A percentile compares a stretch with the other conserved stretches of the same genome.
phyloP scores from a whole-genome alignment of 108 stramenopile species.

The Hondaea fermentalgiana region DNA sequence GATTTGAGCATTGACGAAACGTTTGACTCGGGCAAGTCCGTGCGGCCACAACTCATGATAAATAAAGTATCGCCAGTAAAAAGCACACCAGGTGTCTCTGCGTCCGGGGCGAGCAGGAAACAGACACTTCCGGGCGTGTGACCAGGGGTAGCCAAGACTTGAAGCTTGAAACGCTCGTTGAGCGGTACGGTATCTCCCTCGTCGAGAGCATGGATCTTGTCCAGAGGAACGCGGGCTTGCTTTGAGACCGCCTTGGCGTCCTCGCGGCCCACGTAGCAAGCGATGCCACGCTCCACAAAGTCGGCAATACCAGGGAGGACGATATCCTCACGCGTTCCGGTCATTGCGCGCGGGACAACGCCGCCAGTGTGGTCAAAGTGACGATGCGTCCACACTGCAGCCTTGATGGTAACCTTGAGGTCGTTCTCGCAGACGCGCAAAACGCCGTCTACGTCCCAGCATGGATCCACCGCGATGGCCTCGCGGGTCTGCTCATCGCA shows the following conservation, averaged over 20 bases:
- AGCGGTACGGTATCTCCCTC: neutral
- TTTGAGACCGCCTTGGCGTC: neutral
- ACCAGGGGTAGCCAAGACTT: neutral
- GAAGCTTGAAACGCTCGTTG: neutral
- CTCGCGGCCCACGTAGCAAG: neutral
- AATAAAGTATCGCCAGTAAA: neutral
- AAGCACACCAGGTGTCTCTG: neutral
- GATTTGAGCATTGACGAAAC: neutral
- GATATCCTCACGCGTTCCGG: neutral
- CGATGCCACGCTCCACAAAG: neutral
- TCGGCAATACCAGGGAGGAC: neutral
- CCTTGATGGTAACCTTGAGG: neutral
- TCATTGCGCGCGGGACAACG: neutral
- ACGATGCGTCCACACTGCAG: neutral
- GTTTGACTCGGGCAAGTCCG: neutral
- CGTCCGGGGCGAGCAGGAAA: neutral
- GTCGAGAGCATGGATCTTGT: neutral
- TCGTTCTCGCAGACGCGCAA: neutral
- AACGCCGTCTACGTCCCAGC: neutral
- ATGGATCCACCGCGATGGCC: neutral
- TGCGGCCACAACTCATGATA: neutral
- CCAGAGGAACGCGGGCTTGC: neutral
- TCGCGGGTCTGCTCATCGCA: neutral
- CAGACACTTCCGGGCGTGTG: slow-evolving; percentile 2
- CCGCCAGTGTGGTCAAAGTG: slow-evolving; percentile 17